phyloP scores from a whole-genome alignment of 2,329 filamentous ascomycete genomes.

The Orbilia javanica region DNA sequence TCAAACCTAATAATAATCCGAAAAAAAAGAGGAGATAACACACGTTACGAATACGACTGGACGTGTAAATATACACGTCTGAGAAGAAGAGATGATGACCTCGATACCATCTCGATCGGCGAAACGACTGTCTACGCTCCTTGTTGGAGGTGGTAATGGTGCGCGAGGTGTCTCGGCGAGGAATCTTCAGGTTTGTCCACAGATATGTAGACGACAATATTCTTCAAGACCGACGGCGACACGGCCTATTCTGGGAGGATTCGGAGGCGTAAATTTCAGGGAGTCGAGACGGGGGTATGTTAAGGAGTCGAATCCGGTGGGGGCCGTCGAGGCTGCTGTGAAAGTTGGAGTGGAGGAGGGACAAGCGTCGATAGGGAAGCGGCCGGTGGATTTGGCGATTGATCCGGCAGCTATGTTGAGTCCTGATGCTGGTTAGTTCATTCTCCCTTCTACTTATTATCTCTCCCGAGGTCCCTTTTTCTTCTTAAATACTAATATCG shows the following conservation, averaged over 20 bases:
- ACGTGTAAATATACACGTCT: not conserved
- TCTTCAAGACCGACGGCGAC: not conserved
- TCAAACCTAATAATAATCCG: too few species aligned
- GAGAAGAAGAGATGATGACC: conserved; percentile 20
- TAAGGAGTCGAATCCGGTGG: conserved; percentile 39
- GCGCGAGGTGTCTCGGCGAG: conserved; percentile 17
- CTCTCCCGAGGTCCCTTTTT: not conserved
- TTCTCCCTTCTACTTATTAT: not conserved
- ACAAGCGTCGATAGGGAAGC: conserved; percentile 30
- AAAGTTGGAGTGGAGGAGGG: conserved; percentile 23
- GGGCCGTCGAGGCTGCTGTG: conserved; percentile 39
- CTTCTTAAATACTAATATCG: not conserved
- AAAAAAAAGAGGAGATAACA: not conserved
- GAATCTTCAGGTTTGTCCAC: not conserved
- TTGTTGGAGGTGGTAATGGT: too few species aligned
- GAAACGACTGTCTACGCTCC: conserved; percentile 35
- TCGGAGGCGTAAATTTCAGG: not conserved
- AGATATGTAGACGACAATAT: conserved; percentile 12
- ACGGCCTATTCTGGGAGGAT: conserved; percentile 8
- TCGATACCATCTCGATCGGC: conserved; percentile 53
- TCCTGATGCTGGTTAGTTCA: conserved; percentile 38
- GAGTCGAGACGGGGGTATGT: conserved; percentile 32
- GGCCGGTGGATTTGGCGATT: conserved; percentile 36
- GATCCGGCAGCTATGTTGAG: conserved; percentile 55
- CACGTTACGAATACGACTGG: not conserved